A percentile compares a stretch with the other conserved stretches of the same genome.
These are phyloP conservation scores for Juncus effusus DNA, from an alignment of 176 grass and related monocot species.

Conservation along the genomic window DNA sequence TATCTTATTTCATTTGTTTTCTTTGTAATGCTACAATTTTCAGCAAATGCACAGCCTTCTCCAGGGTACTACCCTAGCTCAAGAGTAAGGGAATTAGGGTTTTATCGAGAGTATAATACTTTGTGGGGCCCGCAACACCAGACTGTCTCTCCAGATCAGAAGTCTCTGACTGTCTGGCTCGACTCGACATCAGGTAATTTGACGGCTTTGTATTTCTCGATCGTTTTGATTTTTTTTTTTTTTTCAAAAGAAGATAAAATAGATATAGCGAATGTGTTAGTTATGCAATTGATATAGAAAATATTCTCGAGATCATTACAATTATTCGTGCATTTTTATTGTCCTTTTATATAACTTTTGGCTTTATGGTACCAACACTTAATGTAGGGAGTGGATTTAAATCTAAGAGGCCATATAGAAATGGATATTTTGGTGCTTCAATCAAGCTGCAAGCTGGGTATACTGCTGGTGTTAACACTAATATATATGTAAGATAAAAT, in stretches of 20 bases:
- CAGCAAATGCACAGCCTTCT: conserved; percentile 53
- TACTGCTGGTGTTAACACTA: conserved; percentile 87
- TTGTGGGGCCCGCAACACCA: conserved; percentile 86
- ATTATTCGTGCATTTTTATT: no score
- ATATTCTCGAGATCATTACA: no score
- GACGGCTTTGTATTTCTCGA: not conserved
- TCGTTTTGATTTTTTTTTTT: not conserved
- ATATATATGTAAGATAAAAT: conserved; percentile 55
- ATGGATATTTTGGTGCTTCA: conserved; percentile 76
- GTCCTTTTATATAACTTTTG: no score
- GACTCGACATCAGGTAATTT: conserved; percentile 41
- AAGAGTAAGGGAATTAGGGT: conserved; percentile 37
- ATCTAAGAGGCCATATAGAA: conserved; percentile 55
- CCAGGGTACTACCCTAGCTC: conserved; percentile 69
- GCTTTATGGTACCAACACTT: no score
- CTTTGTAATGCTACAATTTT: conserved; percentile 13
- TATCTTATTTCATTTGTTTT: conserved; percentile 21
- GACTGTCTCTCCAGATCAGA: conserved; percentile 49
- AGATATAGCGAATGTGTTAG: not conserved
- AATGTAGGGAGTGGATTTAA: conserved; percentile 75
- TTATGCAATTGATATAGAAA: no score
- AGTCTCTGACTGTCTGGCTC: conserved; percentile 48
- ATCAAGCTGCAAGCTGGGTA: conserved; percentile 80
- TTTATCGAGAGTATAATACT: conserved; percentile 46
- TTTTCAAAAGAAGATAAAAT: not conserved